Evolutionary conservation across 2,329 filamentous ascomycete genomes (phyloP).

Genomic region (Colletotrichum chlorophyti): DNA sequence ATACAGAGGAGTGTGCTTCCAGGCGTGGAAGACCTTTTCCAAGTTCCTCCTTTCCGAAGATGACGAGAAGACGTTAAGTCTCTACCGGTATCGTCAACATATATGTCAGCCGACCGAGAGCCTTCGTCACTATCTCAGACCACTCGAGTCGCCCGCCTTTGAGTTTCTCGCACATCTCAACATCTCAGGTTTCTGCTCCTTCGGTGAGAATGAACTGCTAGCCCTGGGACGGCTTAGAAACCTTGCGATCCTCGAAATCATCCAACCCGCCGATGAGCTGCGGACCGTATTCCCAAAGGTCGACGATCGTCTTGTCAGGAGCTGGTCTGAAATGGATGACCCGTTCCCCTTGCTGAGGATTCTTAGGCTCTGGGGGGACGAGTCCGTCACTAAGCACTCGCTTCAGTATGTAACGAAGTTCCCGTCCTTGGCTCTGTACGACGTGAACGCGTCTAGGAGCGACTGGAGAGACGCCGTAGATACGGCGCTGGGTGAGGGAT

Average conservation of each 20-base stretch:
- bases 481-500: constrained; percentile 38
- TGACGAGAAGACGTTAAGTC: constrained; percentile 41
- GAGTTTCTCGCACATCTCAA: constrained; percentile 50
- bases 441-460: constrained; percentile 43
- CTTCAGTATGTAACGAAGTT: constrained; percentile 50
- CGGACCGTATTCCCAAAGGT: constrained; percentile 42
- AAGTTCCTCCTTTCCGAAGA: constrained; percentile 39
- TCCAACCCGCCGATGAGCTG: constrained; percentile 43
- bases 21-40: constrained; percentile 49
- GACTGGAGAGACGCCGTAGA: constrained; percentile 43
- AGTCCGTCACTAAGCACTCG: constrained; percentile 46
- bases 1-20: constrained; percentile 46
- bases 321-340: constrained; percentile 48
- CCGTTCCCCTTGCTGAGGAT: constrained; percentile 56
- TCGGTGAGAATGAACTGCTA: constrained; percentile 47
- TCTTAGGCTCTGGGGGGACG: constrained; percentile 51
- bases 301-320: constrained; percentile 52
- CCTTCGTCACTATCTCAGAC: constrained; percentile 44
- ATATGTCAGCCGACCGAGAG: constrained; percentile 43
- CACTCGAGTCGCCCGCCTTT: constrained; percentile 42
- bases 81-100: constrained; percentile 48
- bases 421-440: constrained; percentile 52
- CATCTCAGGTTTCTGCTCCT: constrained; percentile 44
- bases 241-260: constrained; percentile 54
- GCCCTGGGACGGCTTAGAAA: constrained; percentile 50